Evolutionary conservation across 83 land plant species (phyloP), one percentile per base, ranked within the genome.

Genomic region (Picea engelmannii): DNA sequence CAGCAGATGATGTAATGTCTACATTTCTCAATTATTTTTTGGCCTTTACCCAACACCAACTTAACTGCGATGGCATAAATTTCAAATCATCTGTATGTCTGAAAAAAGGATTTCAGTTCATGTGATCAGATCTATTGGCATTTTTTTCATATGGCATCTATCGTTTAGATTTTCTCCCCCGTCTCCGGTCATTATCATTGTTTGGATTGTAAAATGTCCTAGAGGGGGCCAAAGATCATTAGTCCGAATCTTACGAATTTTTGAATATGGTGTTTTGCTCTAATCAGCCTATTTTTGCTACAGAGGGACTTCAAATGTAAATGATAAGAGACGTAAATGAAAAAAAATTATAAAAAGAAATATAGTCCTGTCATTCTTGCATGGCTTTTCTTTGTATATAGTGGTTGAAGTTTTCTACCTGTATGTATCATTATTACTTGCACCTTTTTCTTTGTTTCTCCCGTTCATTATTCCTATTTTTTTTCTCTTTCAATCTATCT

Each of bases 1-100:
- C 79, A 77, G 42, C 79, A 77, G 49, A 77, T 77, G 79, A 77
- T 31, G 35, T 73, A 20, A 42, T n/a, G 24, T 73, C 25, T 73
- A 11, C 76, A 47, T 10, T 21, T 16, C 40, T 73, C 47, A 11
- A 55, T 73, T 73, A 42, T 73, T 73, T 42, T 73, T 42, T 73
- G n/a, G 47, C n/a, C 47, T 69, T 69, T 69, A 38, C 47, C 47
- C 42, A 42, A 18, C 3, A 69, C 74, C 21, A 35, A 35, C 74
- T 69, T 38, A 13, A 38, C 16, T 55, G 59, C 12, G 42, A 69
- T 69, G 74, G 42, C 74, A 69, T 38, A 69, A 69, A 69, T 69
- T 69, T 69, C 21, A 69, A 69, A 69, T 17, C 74, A 69, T 69
- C 47, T 38, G 42, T 18, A 69, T 42, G 7, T 69, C 42, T 38